Evolutionary conservation across 768 basidiomycete species (phyloP).

Genomic region (Cyathus striatus): DNA sequence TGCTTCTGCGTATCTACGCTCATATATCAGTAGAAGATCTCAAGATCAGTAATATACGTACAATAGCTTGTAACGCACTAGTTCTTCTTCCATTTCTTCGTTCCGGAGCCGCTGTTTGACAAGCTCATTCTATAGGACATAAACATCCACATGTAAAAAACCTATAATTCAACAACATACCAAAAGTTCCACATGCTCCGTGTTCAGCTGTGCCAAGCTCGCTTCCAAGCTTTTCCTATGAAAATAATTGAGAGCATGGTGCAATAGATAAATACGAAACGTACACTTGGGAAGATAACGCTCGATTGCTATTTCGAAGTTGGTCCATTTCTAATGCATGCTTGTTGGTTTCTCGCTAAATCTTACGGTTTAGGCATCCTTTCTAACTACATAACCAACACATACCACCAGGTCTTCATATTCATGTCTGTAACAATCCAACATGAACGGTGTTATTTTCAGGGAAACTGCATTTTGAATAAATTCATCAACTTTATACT

Average conservation of each 20-base stretch:
- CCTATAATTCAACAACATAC: conserved; percentile 30
- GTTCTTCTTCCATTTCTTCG: conserved; percentile 90
- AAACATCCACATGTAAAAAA: too few species aligned
- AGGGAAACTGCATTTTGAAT: conserved; percentile 83
- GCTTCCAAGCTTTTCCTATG: conserved; percentile 75
- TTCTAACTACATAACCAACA: neutral
- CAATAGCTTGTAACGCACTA: conserved; percentile 93
- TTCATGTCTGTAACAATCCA: conserved; percentile 85
- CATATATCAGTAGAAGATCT: too few species aligned
- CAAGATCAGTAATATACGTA: too few species aligned
- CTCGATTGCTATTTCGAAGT: conserved; percentile 75
- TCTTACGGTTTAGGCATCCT: neutral
- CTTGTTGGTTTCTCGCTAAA: conserved; percentile 65
- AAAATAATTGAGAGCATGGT: conserved; percentile 6
- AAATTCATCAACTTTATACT: conserved; percentile 75
- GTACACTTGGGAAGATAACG: conserved; percentile 74
- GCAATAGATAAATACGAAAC: conserved; percentile 19
- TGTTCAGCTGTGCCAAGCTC: conserved; percentile 72
- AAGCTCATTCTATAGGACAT: conserved; percentile 65
- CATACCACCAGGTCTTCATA: conserved; percentile 73
- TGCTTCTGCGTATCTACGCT: conserved; percentile 59
- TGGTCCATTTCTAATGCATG: conserved; percentile 82
- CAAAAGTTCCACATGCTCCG: conserved; percentile 76
- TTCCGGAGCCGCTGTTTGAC: conserved; percentile 85
- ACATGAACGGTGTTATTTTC: conserved; percentile 92